These are phyloP conservation scores for Naganishia randhawae DNA, from an alignment of 768 basidiomycete genomes.

Conservation along the genomic window DNA sequence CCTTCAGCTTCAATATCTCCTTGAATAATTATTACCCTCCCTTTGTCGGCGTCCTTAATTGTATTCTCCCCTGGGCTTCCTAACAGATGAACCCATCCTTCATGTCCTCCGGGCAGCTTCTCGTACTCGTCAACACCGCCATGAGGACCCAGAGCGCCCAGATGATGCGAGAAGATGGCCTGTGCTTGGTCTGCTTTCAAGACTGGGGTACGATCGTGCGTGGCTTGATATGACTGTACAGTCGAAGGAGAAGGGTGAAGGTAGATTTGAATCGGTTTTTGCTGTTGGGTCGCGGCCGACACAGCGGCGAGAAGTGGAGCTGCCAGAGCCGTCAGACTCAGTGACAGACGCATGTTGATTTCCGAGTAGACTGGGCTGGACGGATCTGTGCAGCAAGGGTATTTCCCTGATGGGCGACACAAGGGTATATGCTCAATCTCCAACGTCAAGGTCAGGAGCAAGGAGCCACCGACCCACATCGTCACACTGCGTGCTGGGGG, in stretches of 20 bases:
- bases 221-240: slow-evolving; percentile 4
- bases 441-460: neutral
- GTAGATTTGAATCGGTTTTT: slow-evolving; percentile 45
- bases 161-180: slow-evolving; percentile 45
- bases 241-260: slow-evolving; percentile 43
- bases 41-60: slow-evolving; percentile 26
- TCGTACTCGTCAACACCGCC: slow-evolving; percentile 39
- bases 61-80: slow-evolving; percentile 7
- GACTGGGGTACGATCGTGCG: slow-evolving; percentile 34
- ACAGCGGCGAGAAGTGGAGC: neutral
- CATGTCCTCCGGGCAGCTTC: slow-evolving; percentile 41
- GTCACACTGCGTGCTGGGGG: neutral
- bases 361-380: neutral
- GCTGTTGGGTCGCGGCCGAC: slow-evolving; percentile 18
- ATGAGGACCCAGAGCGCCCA: slow-evolving; percentile 20
- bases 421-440: neutral
- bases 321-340: neutral
- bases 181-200: slow-evolving; percentile 42
- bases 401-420: too few relatives aligned
- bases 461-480: neutral
- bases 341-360: neutral
- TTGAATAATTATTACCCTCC: slow-evolving; percentile 42
- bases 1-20: slow-evolving; percentile 42
- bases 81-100: slow-evolving; percentile 38
- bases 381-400: neutral